Conservation (phyloP, 768 basidiomycete genomes). For the Saitozyma podzolica region DNA sequence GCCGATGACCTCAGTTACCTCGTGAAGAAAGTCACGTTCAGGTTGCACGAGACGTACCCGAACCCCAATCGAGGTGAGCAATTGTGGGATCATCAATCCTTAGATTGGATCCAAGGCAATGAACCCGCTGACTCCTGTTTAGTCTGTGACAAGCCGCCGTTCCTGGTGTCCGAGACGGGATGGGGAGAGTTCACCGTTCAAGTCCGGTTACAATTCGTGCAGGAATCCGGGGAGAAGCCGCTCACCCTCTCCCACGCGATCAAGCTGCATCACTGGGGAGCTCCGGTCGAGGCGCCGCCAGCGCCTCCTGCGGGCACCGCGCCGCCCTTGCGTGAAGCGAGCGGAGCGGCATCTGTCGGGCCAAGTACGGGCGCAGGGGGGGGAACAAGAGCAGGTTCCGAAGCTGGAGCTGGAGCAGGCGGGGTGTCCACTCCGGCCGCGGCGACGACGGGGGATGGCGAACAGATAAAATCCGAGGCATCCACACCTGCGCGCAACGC, state of each 20-base stretch:
- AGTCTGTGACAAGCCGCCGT: slow-evolving; percentile 92
- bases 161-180: slow-evolving; percentile 93
- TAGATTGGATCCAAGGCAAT: neutral
- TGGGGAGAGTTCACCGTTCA: slow-evolving; percentile 99
- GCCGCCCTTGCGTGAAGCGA: neutral
- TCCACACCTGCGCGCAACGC: neutral
- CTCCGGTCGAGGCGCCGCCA: slow-evolving; percentile 26
- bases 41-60: slow-evolving; percentile 92
- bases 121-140: neutral
- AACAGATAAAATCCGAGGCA: slow-evolving; percentile 1
- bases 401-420: neutral
- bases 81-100: neutral
- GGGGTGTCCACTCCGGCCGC: neutral
- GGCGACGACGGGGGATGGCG: neutral
- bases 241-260: slow-evolving; percentile 86
- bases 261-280: slow-evolving; percentile 66
- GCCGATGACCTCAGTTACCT: slow-evolving; percentile 88
- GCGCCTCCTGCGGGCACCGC: neutral
- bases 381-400: neutral
- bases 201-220: slow-evolving; percentile 83
- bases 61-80: slow-evolving; percentile 78
- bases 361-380: neutral
- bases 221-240: slow-evolving; percentile 88
- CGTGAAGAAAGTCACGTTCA: slow-evolving; percentile 95
- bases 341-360: neutral